Conservation (phyloP, 1,284 basidiomycete genomes). For the Thelephora terrestris region DNA sequence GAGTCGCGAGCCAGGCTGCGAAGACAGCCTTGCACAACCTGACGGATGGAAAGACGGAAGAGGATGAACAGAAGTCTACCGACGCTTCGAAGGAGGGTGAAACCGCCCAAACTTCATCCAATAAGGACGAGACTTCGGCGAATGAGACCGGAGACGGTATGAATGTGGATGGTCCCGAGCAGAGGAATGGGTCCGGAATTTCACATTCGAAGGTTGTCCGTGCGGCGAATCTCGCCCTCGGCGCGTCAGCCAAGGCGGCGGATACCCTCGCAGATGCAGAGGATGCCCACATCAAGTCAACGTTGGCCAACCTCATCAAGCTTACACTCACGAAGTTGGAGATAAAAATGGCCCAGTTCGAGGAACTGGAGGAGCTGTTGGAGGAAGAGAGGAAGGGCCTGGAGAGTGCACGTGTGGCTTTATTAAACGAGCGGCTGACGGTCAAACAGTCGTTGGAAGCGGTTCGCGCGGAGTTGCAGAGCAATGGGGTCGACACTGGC, state of each 20-base stretch:
- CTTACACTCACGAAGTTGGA: conserved; percentile 91
- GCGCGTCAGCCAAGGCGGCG: conserved; percentile 85
- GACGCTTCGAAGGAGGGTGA: conserved; percentile 29
- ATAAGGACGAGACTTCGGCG: conserved; percentile 14
- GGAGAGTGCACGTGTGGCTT: conserved; percentile 59
- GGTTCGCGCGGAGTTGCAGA: conserved; percentile 51
- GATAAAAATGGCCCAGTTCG: conserved; percentile 87
- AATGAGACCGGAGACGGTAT: conserved; percentile 26
- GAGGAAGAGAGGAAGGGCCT: conserved; percentile 76
- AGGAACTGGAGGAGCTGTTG: conserved; percentile 80
- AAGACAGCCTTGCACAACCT: conserved; percentile 82
- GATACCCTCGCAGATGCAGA: conserved; percentile 77
- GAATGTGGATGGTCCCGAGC: conserved; percentile 29
- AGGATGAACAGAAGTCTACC: conserved; percentile 12
- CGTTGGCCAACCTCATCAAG: conserved; percentile 82
- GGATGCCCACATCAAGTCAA: conserved; percentile 70
- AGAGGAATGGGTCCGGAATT: conserved; percentile 24
- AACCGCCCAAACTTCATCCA: conserved; percentile 14
- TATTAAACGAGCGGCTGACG: conserved; percentile 56
- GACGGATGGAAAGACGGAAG: conserved; percentile 37
- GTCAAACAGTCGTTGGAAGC: conserved; percentile 58
- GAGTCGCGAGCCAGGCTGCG: conserved; percentile 89
- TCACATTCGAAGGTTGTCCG: conserved; percentile 70
- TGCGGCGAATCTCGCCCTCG: conserved; percentile 78
- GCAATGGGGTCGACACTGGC: conserved; percentile 24